These are phyloP conservation scores for Fusarium newnesense DNA, from an alignment of 2,329 filamentous ascomycete genomes.

Conservation along the genomic window DNA sequence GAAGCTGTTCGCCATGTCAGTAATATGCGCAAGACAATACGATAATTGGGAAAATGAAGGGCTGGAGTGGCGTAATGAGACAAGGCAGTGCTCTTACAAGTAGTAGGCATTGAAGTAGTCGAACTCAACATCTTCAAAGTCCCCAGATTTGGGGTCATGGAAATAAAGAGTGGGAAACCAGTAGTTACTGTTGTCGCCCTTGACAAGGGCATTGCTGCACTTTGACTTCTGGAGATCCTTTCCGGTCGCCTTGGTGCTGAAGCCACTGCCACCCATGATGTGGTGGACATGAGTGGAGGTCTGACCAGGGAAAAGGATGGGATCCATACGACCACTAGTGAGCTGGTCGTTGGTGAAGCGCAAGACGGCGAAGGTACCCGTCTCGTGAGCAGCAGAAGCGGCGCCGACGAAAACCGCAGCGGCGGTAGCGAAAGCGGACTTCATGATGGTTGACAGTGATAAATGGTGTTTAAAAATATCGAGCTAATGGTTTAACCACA, in stretches of 20 bases:
- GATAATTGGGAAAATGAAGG: not conserved
- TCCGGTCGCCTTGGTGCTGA: constrained; percentile 70
- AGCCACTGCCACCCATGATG: constrained; percentile 76
- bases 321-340: constrained; percentile 72
- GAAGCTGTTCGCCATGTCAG: constrained; percentile 56
- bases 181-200: constrained; percentile 78
- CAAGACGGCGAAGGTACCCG: constrained; percentile 73
- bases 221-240: constrained; percentile 67
- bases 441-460: constrained; percentile 47
- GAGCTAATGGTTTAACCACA: constrained; percentile 1
- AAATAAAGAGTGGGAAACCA: constrained; percentile 81
- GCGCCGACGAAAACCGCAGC: constrained; percentile 54
- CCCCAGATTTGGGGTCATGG: constrained; percentile 68
- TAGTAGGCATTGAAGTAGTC: constrained; percentile 84
- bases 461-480: constrained; percentile 8
- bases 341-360: constrained; percentile 75
- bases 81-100: constrained; percentile 58
- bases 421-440: constrained; percentile 45
- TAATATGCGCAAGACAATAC: not conserved
- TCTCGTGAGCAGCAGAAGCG: constrained; percentile 52
- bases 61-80: not conserved
- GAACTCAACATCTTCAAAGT: constrained; percentile 72
- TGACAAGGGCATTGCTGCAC: constrained; percentile 77
- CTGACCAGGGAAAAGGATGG: constrained; percentile 71
- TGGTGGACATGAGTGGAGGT: constrained; percentile 74